phyloP scores from a whole-genome alignment of 1,139 yeast species.

The Suhomyces wounanorum region DNA sequence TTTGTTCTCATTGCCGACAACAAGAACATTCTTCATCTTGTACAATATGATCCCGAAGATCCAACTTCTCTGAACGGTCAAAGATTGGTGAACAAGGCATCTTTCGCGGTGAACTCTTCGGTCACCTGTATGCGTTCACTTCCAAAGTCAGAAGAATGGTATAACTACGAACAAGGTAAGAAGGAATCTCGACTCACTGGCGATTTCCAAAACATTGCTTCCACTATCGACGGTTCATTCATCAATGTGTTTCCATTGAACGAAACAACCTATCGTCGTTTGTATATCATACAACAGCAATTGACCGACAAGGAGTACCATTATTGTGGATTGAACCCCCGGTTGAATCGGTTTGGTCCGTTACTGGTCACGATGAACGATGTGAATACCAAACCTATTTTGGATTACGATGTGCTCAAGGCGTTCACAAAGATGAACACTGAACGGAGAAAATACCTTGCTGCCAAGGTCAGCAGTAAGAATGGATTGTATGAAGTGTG shows the following conservation, averaged over 20 bases:
- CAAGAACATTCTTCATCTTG: constrained; percentile 66
- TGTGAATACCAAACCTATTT: constrained; percentile 52
- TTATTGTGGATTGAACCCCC: constrained; percentile 79
- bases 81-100: constrained; percentile 65
- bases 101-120: constrained; percentile 66
- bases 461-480: constrained; percentile 58
- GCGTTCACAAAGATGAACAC: constrained; percentile 57
- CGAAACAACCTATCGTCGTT: constrained; percentile 75
- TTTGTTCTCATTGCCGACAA: constrained; percentile 71
- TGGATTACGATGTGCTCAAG: constrained; percentile 60
- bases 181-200: constrained; percentile 18
- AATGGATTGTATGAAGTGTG: constrained; percentile 59
- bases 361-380: constrained; percentile 37
- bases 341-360: constrained; percentile 64
- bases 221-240: constrained; percentile 78
- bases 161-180: constrained; percentile 17
- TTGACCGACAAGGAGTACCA: constrained; percentile 75
- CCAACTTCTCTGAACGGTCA: constrained; percentile 82
- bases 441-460: constrained; percentile 54
- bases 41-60: constrained; percentile 93
- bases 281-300: constrained; percentile 87
- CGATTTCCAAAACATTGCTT: constrained; percentile 64
- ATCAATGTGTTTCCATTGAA: constrained; percentile 72
- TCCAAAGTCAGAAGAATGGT: constrained; percentile 43
- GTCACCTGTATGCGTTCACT: constrained; percentile 60